phyloP scores from a whole-genome alignment of 352 stramenopile genomes.

The Phytopythium ostracodes region DNA sequence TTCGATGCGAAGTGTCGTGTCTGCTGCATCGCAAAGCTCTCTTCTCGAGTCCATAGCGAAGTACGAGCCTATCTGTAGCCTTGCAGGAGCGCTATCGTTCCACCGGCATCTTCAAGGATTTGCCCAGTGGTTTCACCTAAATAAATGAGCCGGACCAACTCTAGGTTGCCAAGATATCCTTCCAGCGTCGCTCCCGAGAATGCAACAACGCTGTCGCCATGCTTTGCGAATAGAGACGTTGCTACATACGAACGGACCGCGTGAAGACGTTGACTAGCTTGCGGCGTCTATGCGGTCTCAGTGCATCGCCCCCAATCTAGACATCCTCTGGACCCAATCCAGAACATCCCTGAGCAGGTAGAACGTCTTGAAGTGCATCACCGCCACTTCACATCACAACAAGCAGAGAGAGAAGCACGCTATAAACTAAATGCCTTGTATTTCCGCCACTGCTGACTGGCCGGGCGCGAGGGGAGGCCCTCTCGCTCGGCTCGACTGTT shows the following conservation, averaged over 20 bases:
- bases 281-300: not conserved
- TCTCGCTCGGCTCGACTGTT: too few species aligned
- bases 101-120: not conserved
- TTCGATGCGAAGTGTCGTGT: too few species aligned
- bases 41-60: too few species aligned
- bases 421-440: slow-evolving; percentile 1
- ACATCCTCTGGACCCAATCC: not conserved
- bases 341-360: too few species aligned
- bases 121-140: not conserved
- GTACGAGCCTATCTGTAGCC: too few species aligned
- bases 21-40: not conserved
- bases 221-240: not conserved
- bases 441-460: not conserved
- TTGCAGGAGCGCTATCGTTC: not conserved
- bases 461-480: too few species aligned
- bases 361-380: not conserved
- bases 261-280: not conserved
- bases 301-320: not conserved
- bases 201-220: not conserved
- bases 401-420: too few species aligned
- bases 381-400: too few species aligned
- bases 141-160: not conserved
- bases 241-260: not conserved
- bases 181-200: not conserved
- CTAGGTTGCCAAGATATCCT: too few species aligned